These are phyloP conservation scores for Cystobasidiaceae sp. DNA, from an alignment of 1,284 basidiomycete species.

Conservation along the genomic window DNA sequence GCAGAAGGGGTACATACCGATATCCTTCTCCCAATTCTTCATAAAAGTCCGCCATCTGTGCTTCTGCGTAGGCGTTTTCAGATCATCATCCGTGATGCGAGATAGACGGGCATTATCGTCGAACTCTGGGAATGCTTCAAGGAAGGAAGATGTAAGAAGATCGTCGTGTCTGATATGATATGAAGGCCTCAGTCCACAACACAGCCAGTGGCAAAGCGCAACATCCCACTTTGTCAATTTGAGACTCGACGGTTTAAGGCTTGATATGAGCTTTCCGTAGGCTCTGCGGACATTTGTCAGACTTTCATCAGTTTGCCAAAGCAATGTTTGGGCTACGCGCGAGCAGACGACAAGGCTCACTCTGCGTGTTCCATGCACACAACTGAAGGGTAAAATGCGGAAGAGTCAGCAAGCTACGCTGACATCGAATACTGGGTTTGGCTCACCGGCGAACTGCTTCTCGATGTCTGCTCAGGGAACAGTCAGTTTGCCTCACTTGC, in stretches of 20 bases:
- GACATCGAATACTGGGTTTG: background rate
- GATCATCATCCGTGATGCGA: constrained; percentile 82
- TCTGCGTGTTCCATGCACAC: constrained; percentile 31
- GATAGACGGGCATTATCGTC: constrained; percentile 60
- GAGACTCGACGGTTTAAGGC: constrained; percentile 11
- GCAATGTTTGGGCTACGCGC: background rate
- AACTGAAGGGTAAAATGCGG: background rate
- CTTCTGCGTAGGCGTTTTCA: constrained; percentile 90
- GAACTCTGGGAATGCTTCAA: constrained; percentile 77
- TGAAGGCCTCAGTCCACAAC: background rate
- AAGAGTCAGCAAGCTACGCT: background rate
- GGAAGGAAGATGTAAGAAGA: constrained; percentile 77
- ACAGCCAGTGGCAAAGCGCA: background rate
- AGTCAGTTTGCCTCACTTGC: background rate
- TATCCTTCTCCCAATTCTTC: constrained; percentile 60
- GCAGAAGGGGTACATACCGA: constrained; percentile 30
- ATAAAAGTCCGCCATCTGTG: constrained; percentile 89
- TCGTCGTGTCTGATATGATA: constrained; percentile 67
- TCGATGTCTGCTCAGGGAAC: constrained; percentile 16
- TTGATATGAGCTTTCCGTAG: constrained; percentile 26
- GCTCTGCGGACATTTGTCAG: background rate
- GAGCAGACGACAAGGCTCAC: background rate
- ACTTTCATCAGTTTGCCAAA: background rate
- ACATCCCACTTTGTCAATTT: constrained; percentile 21
- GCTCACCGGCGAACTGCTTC: constrained; percentile 28